These are phyloP conservation scores for Pestalotiopsis sp. DNA, from an alignment of 2,329 filamentous ascomycete species.

Conservation along the genomic window DNA sequence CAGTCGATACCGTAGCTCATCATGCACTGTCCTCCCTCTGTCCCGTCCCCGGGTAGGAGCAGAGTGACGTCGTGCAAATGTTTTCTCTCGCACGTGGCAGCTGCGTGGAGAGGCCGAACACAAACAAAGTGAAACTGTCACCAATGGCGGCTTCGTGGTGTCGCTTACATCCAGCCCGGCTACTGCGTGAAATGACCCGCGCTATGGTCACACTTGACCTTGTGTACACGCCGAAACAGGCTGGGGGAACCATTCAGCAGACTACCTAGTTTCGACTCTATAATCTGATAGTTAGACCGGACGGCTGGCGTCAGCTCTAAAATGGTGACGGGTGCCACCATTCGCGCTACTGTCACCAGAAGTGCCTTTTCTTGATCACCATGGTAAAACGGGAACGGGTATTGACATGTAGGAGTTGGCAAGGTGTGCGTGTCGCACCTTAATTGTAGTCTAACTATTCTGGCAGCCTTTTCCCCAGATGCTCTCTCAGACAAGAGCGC, in stretches of 20 bases:
- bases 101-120: no score
- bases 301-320: not conserved
- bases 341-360: not conserved
- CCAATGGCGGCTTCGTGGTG: not conserved
- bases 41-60: no score
- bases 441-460: conserved; percentile 10
- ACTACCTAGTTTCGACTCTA: not conserved
- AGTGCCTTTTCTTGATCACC: not conserved
- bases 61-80: no score
- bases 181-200: not conserved
- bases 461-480: not conserved
- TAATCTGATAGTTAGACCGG: not conserved
- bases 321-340: not conserved
- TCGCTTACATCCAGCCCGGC: not conserved
- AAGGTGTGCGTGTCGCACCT: conserved; percentile 15
- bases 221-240: not conserved
- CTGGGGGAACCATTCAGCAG: not conserved
- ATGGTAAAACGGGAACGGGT: not conserved
- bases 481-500: not conserved
- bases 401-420: conserved; percentile 10
- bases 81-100: no score
- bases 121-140: no score
- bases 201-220: not conserved
- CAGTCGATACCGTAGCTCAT: no score
- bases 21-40: no score